Evolutionary conservation across 257 asterid species (phyloP), one percentile per base, ranked within the genome.

Genomic region (Nemophila menziesii): DNA sequence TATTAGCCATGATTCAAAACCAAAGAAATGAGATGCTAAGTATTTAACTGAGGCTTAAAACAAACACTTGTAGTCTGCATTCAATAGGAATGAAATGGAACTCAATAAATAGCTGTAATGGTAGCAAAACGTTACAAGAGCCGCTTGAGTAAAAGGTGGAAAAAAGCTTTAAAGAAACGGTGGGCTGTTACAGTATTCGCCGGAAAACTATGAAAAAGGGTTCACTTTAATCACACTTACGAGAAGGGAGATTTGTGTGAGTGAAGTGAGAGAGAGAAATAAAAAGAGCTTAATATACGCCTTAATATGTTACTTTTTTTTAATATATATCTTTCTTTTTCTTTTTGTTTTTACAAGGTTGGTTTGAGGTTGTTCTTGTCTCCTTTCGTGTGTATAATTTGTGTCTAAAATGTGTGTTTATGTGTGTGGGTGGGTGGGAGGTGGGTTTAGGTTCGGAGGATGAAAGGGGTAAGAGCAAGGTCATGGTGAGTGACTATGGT

Each of bases 221-320:
- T 41, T 41, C 20, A 7, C 45, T 18, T 17, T 10, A 15, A 16
- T 16, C 21, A 17, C 12, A 16, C 21, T 40, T 7, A 11, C 23
- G 2, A 41, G 46, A 9, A 6, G 43, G 3, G 43, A 5, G 43
- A 12, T 29, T 29, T 4, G 16, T n/a, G 46, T 41, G 46, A 41
- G 2, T 20, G 27, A 23, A 24, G 16, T 11, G 36, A 20, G 5
- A 21, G 65, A 22, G 39, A 16, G 56, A 56, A 36, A 39, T 43
- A 46, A 77, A 60, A 69, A 60, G 72, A 67, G 85, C 76, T 60
- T 38, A 74, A 60, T 61, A 71, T 58, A 69, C 54, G 68, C 69
- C 73, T 60, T 56, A 64, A 66, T 65, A 61, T 59, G 63, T 65
- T 72, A 69, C 73, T 64, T 33, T 69, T 65, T 69, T 61, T 18